Base-by-base conservation (phyloP, 164 flowering plant species). In the Taxillus chinensis region DNA sequence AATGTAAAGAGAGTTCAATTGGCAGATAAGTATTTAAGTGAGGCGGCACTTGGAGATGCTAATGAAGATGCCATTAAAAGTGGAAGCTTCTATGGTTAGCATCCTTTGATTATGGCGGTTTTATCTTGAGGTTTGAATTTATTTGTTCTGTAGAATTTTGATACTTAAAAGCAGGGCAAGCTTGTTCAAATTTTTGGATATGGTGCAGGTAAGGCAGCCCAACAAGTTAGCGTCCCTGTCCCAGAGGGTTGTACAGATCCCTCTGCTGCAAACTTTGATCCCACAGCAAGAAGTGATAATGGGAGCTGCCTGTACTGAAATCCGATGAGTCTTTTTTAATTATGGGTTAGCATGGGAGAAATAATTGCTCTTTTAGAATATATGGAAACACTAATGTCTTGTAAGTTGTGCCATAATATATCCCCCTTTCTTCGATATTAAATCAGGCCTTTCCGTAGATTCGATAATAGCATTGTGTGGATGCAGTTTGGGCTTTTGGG, bases 1-100 rank as follows among this genome's bases (percentile, higher is more conserved):
- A 80, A 80, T 65, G 83, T 80, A 70, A 80, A 80, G 83, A 77
- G 83, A 72, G 83, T 80, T 56, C 83, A 80, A 63, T 70, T 80
- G 73, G 78, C 81, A 8, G 83, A 78, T 64, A 75, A 68, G 59
- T 67, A 67, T 55, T 27, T 67, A 56, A 73, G 62, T 39, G 81
- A 77, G 61, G 81, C 79, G 3, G 79, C 78, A 54, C 78, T 80
- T 9, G 83, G 81, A 56, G 78, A 77, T 15, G 83, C 81, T 3
- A 78, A 80, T 42, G 15, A 64, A 5, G 82, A 78, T 69, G 41
- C 74, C 3, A 75, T 75, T 11, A 65, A 68, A 39, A 62, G 68
- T 3, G 79, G 82, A 64, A 10, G 41, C 52, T 75, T 69, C 72
- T 75, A 78, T 55, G 73, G 74, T 71, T 65, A 63, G 76, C 42